These are phyloP conservation scores for Lachnellula suecica DNA, from an alignment of 2,329 filamentous ascomycete species.

Conservation along the genomic window DNA sequence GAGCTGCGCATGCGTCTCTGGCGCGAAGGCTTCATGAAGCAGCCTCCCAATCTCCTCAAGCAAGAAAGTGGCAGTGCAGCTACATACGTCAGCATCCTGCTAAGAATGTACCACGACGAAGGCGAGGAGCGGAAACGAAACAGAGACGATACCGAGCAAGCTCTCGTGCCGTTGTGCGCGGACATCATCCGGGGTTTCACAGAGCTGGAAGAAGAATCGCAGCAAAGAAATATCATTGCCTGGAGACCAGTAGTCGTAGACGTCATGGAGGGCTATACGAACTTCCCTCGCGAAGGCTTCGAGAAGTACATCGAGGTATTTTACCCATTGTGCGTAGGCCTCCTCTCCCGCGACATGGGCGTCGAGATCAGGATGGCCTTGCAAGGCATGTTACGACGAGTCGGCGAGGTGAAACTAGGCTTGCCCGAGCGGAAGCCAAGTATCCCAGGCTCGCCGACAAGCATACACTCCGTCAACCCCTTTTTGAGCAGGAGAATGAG, in stretches of 20 bases:
- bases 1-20: constrained; percentile 92
- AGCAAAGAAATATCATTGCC: constrained; percentile 94
- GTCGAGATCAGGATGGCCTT: constrained; percentile 76
- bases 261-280: constrained; percentile 88
- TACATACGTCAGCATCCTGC: constrained; percentile 93
- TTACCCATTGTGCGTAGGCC: constrained; percentile 80
- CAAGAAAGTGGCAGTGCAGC: constrained; percentile 91
- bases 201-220: constrained; percentile 87
- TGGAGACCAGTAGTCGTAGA: constrained; percentile 98
- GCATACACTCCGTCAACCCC: constrained; percentile 12
- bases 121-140: constrained; percentile 78
- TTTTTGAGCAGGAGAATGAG: constrained; percentile 20
- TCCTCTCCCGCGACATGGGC: constrained; percentile 80
- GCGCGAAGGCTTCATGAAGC: constrained; percentile 99
- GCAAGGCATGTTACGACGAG: constrained; percentile 72
- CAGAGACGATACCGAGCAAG: constrained; percentile 81
- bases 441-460: constrained; percentile 24
- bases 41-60: constrained; percentile 95
- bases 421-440: constrained; percentile 19
- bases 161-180: constrained; percentile 89
- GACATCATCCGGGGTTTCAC: constrained; percentile 90
- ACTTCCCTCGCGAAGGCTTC: constrained; percentile 80
- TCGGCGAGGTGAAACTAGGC: constrained; percentile 74
- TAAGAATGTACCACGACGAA: constrained; percentile 95
- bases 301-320: constrained; percentile 77